Conservation (phyloP, 1,139 yeast genomes). For the Entelexis paramagnoliae region DNA sequence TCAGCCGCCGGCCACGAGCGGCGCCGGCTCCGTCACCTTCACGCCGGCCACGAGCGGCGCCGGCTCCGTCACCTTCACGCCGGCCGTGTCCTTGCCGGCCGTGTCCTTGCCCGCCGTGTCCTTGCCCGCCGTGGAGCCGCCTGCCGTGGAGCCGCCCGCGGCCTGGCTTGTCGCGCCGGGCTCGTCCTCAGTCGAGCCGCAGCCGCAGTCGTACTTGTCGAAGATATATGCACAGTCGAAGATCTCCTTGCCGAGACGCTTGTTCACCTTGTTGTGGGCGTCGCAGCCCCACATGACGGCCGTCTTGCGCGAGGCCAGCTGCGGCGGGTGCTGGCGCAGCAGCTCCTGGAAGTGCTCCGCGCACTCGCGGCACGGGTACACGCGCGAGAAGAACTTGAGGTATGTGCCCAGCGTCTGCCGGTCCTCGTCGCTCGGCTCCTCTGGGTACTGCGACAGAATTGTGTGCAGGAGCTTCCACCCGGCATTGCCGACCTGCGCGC, state of each 20-base stretch:
- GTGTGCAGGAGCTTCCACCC: constrained; percentile 91
- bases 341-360: constrained; percentile 78
- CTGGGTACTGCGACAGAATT: constrained; percentile 76
- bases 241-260: constrained; percentile 51
- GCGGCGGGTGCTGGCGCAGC: constrained; percentile 70
- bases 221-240: constrained; percentile 78
- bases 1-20: constrained; percentile 2
- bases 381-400: constrained; percentile 42
- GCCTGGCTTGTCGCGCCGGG: too few species aligned
- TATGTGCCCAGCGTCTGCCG: constrained; percentile 49
- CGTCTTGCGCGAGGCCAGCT: constrained; percentile 58
- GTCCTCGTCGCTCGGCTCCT: constrained; percentile 56
- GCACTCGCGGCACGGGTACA: constrained; percentile 90
- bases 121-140: too few species aligned
- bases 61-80: not conserved
- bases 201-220: constrained; percentile 93
- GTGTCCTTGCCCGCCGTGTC: constrained; percentile 20
- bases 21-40: not conserved
- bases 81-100: not conserved
- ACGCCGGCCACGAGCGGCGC: constrained; percentile 2
- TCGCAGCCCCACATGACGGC: constrained; percentile 97
- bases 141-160: too few species aligned
- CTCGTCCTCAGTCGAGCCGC: constrained; percentile 52
- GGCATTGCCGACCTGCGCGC: constrained; percentile 63
- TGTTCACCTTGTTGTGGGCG: constrained; percentile 81